phyloP scores from a whole-genome alignment of 805 yeast species.

The Metschnikowia rubicola region DNA sequence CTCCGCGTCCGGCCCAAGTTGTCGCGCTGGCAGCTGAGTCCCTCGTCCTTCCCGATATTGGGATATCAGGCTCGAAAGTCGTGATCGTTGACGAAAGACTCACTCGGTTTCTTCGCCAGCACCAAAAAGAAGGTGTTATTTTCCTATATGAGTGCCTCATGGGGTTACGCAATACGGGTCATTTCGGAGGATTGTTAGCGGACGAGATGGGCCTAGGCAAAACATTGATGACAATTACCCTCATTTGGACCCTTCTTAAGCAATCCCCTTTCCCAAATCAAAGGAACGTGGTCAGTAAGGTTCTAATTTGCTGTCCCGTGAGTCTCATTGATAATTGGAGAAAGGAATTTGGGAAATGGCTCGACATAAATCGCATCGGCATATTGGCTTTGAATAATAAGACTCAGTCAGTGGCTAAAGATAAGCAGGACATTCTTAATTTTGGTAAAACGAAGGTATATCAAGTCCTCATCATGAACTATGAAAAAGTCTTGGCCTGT shows the following conservation, averaged over 20 bases:
- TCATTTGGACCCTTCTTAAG: constrained; percentile 78
- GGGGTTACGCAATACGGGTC: constrained; percentile 54
- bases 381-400: constrained; percentile 55
- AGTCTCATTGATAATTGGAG: constrained; percentile 87
- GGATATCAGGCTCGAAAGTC: not conserved
- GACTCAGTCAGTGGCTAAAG: constrained; percentile 48
- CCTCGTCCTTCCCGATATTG: constrained; percentile 1
- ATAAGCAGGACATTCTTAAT: constrained; percentile 52
- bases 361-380: constrained; percentile 60
- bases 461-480: constrained; percentile 82
- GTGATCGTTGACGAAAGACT: constrained; percentile 62
- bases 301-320: constrained; percentile 86
- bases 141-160: constrained; percentile 81
- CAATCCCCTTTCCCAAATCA: constrained; percentile 47
- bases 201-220: constrained; percentile 96
- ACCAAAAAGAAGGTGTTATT: constrained; percentile 79
- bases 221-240: constrained; percentile 78
- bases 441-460: constrained; percentile 69
- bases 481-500: constrained; percentile 69
- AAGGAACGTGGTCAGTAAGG: constrained; percentile 48
- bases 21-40: not conserved
- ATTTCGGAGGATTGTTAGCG: constrained; percentile 78
- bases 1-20: not conserved
- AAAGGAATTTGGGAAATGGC: constrained; percentile 85
- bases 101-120: constrained; percentile 60